phyloP scores from a whole-genome alignment of 495 filamentous ascomycete species.

The Glarea lozoyensis region DNA sequence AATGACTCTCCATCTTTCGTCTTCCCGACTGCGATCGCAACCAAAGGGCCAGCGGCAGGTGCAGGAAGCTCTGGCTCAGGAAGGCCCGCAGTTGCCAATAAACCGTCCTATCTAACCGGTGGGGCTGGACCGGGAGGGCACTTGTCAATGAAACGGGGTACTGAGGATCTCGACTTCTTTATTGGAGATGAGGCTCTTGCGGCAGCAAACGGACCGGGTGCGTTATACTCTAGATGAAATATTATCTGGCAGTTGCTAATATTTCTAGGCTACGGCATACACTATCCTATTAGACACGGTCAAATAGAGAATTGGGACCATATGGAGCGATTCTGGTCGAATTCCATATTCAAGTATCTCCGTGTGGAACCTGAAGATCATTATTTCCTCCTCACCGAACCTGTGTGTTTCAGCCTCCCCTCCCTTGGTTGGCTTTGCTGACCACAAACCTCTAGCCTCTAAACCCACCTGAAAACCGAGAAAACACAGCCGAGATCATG shows the following conservation, averaged over 20 bases:
- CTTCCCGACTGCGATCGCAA: slow-evolving; percentile 97
- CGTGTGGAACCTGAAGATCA: slow-evolving; percentile 97
- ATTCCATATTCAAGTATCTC: slow-evolving; percentile 99
- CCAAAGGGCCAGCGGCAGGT: slow-evolving; percentile 63
- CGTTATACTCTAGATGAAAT: slow-evolving; percentile 12
- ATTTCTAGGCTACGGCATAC: slow-evolving; percentile 72
- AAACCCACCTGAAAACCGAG: slow-evolving; percentile 96
- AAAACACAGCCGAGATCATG: slow-evolving; percentile 99
- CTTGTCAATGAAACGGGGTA: slow-evolving; percentile 85
- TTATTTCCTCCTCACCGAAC: slow-evolving; percentile 94
- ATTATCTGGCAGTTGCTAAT: slow-evolving; percentile 18
- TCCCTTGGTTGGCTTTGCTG: slow-evolving; percentile 3
- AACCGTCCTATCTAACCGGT: slow-evolving; percentile 90
- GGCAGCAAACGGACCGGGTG: slow-evolving; percentile 74
- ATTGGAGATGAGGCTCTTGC: slow-evolving; percentile 93
- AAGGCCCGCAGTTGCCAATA: slow-evolving; percentile 81
- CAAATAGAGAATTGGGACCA: slow-evolving; percentile 99
- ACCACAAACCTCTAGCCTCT: slow-evolving; percentile 55
- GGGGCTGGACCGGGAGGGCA: slow-evolving; percentile 74
- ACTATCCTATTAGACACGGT: slow-evolving; percentile 95
- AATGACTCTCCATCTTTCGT: slow-evolving; percentile 99
- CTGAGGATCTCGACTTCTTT: slow-evolving; percentile 97
- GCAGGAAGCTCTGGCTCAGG: slow-evolving; percentile 70
- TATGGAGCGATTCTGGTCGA: slow-evolving; percentile 99
- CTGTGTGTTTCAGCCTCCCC: slow-evolving; percentile 45